phyloP scores from a whole-genome alignment of 2,329 filamentous ascomycete species.

The Rutstroemia sp. region DNA sequence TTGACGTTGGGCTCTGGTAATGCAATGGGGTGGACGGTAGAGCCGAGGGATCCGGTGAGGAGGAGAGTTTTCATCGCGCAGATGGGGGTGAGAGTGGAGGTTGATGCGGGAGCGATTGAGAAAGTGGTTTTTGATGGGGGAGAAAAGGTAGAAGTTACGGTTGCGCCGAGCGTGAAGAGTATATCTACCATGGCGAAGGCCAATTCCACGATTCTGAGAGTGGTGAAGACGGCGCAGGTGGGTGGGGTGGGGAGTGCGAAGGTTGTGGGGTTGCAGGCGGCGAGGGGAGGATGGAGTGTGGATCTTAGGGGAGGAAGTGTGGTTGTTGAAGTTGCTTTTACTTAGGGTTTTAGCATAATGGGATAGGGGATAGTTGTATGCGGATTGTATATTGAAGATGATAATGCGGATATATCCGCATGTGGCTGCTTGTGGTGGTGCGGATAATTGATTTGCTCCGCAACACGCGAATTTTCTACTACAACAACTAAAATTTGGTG shows the following conservation, averaged over 20 bases:
- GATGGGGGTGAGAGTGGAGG: slow-evolving; percentile 34
- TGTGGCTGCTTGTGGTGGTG: too few species aligned
- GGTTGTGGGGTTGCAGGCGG: background rate
- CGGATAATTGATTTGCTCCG: too few species aligned
- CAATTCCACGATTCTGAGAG: slow-evolving; percentile 7
- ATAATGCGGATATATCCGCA: too few species aligned
- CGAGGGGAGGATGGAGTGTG: slow-evolving; percentile 7
- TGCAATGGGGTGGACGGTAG: slow-evolving; percentile 25
- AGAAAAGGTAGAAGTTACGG: background rate
- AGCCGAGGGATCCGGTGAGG: slow-evolving; percentile 40
- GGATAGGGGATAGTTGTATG: too few species aligned
- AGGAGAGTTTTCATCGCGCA: slow-evolving; percentile 41
- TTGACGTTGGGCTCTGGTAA: slow-evolving; percentile 22
- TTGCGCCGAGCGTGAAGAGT: slow-evolving; percentile 9
- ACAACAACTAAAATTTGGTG: too few species aligned
- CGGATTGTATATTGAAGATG: too few species aligned
- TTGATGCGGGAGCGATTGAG: slow-evolving; percentile 38
- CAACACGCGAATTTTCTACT: too few species aligned
- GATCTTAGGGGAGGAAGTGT: background rate
- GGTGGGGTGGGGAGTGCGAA: background rate
- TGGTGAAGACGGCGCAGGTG: slow-evolving; percentile 12
- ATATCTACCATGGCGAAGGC: slow-evolving; percentile 1
- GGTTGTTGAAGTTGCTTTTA: slow-evolving; percentile 23
- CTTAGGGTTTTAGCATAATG: background rate
- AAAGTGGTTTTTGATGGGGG: slow-evolving; percentile 31